phyloP scores from a whole-genome alignment of 2,329 filamentous ascomycete species.

The Aspergillus puulaauensis region DNA sequence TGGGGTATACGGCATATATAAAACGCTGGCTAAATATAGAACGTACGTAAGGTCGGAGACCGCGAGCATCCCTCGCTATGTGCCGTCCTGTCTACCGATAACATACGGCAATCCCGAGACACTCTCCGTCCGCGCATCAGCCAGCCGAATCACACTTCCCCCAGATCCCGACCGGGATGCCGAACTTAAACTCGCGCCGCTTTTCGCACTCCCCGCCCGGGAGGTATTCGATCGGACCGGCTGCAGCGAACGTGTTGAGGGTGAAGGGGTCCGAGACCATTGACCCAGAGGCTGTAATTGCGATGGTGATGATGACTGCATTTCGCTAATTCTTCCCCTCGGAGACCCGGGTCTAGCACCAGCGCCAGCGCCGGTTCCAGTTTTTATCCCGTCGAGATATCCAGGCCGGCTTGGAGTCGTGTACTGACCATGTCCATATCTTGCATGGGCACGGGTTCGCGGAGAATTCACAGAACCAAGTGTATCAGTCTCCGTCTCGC shows the following conservation, averaged over 20 bases:
- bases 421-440: neutral
- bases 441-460: slow-evolving; percentile 14
- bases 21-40: neutral
- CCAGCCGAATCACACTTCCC: slow-evolving; percentile 42
- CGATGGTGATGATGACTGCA: neutral
- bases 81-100: slow-evolving; percentile 20
- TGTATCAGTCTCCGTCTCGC: slow-evolving; percentile 30
- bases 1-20: neutral
- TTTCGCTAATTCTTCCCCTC: neutral
- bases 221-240: slow-evolving; percentile 28
- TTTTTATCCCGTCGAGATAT: slow-evolving; percentile 25
- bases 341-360: neutral
- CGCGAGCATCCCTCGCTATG: neutral
- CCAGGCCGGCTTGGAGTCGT: neutral
- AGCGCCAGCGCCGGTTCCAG: neutral
- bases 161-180: slow-evolving; percentile 15
- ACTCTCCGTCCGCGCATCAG: slow-evolving; percentile 23
- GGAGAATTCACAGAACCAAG: slow-evolving; percentile 20
- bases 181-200: slow-evolving; percentile 18
- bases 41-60: neutral
- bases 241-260: slow-evolving; percentile 37
- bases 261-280: slow-evolving; percentile 24
- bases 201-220: slow-evolving; percentile 14
- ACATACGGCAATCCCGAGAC: slow-evolving; percentile 34
- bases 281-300: neutral